phyloP scores from a whole-genome alignment of 2,329 filamentous ascomycete genomes.

The Fonsecaea monophora region DNA sequence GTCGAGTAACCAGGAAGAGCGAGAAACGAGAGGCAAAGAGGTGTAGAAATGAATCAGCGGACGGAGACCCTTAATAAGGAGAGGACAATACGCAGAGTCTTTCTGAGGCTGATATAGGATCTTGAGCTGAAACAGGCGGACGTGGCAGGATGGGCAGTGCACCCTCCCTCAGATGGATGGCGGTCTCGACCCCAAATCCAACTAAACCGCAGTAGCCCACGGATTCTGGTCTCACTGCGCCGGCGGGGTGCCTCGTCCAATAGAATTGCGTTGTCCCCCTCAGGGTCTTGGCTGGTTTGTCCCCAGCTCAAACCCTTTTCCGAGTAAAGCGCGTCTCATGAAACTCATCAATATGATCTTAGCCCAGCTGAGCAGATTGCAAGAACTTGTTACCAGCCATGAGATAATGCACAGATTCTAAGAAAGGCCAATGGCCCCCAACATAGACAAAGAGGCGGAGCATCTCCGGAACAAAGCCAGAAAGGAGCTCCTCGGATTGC shows the following conservation, averaged over 20 bases:
- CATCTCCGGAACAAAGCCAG: conserved; percentile 66
- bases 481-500: conserved; percentile 85
- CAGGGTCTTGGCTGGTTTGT: conserved; percentile 29
- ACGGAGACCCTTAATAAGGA: neutral
- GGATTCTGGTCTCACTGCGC: conserved; percentile 7
- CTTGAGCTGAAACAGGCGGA: conserved; percentile 36
- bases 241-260: conserved; percentile 1
- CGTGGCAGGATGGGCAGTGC: conserved; percentile 23
- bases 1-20: neutral
- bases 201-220: conserved; percentile 12
- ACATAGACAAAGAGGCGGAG: conserved; percentile 54
- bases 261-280: conserved; percentile 5
- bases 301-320: conserved; percentile 11
- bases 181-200: conserved; percentile 14
- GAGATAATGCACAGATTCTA: conserved; percentile 19
- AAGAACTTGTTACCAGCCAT: neutral
- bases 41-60: neutral
- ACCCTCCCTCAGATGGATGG: conserved; percentile 16
- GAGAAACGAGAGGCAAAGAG: neutral
- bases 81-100: conserved; percentile 4
- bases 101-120: conserved; percentile 20
- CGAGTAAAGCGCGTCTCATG: conserved; percentile 2
- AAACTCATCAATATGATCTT: conserved; percentile 30
- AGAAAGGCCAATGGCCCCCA: conserved; percentile 49
- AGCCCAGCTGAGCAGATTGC: conserved; percentile 1